These are phyloP conservation scores for Fusarium pininemorale DNA, from an alignment of 2,329 filamentous ascomycete genomes.

Conservation along the genomic window DNA sequence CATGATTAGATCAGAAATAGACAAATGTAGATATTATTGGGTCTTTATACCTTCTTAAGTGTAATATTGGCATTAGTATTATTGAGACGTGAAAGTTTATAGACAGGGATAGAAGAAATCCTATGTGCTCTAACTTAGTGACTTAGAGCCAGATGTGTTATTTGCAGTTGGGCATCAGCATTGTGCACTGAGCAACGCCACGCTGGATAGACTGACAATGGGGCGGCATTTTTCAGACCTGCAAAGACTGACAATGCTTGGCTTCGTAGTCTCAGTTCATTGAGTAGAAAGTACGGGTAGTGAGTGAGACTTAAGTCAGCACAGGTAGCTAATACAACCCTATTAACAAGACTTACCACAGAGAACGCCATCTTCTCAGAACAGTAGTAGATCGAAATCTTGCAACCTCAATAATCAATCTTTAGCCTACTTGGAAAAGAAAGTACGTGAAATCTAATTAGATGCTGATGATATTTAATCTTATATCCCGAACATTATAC, in stretches of 20 bases:
- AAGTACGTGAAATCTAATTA: too few relatives aligned
- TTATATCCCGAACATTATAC: too few relatives aligned
- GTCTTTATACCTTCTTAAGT: background rate
- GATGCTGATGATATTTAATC: too few relatives aligned
- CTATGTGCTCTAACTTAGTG: too few relatives aligned
- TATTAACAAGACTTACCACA: too few relatives aligned
- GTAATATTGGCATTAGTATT: background rate
- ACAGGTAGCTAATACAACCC: too few relatives aligned
- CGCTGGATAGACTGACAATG: background rate
- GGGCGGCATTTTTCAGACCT: too few relatives aligned
- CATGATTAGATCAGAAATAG: background rate
- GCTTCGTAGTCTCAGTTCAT: background rate
- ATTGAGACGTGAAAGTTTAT: background rate
- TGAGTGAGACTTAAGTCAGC: background rate
- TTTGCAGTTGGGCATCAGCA: background rate
- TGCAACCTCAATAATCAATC: too few relatives aligned
- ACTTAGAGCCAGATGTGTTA: too few relatives aligned
- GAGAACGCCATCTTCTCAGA: too few relatives aligned
- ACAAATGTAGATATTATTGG: accelerated
- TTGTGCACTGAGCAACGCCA: background rate
- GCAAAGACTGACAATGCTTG: background rate
- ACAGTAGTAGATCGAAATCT: too few relatives aligned
- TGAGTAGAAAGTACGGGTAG: background rate
- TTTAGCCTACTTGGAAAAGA: too few relatives aligned
- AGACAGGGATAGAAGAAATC: background rate